Evolutionary conservation across 805 yeast genomes (phyloP).

Genomic region (Candida schatavii): DNA sequence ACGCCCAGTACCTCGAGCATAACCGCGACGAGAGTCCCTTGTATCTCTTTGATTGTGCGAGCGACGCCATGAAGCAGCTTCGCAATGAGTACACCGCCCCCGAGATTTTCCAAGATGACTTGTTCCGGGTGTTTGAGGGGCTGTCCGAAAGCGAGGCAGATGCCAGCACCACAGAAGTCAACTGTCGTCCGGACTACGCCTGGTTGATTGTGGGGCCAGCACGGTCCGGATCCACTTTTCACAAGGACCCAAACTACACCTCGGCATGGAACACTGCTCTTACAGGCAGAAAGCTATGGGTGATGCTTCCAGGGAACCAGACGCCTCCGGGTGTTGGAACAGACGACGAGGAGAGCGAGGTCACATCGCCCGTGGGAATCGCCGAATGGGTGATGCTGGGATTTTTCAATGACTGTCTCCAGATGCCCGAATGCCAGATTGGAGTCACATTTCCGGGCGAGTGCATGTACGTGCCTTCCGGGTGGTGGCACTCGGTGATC

Average conservation of each 20-base stretch:
- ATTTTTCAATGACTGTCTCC: slow-evolving; percentile 67
- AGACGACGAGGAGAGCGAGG: slow-evolving; percentile 76
- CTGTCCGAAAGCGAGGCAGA: no score
- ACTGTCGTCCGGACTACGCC: slow-evolving; percentile 83
- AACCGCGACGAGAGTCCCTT: slow-evolving; percentile 83
- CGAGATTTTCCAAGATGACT: slow-evolving; percentile 52
- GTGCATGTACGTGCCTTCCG: slow-evolving; percentile 86
- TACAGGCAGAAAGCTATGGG: slow-evolving; percentile 77
- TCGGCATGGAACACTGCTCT: slow-evolving; percentile 87
- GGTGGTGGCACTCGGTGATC: slow-evolving; percentile 97
- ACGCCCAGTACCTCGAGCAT: slow-evolving; percentile 53
- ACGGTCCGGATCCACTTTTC: slow-evolving; percentile 85
- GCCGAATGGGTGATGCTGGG: slow-evolving; percentile 91
- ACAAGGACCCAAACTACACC: slow-evolving; percentile 89
- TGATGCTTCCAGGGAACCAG: slow-evolving; percentile 77
- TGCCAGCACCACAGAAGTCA: slow-evolving; percentile 9
- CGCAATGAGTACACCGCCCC: slow-evolving; percentile 56
- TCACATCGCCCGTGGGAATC: slow-evolving; percentile 85
- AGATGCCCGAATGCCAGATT: slow-evolving; percentile 55
- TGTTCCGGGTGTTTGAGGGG: slow-evolving; percentile 56
- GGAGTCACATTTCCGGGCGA: slow-evolving; percentile 81
- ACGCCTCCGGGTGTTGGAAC: slow-evolving; percentile 86
- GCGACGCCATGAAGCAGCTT: slow-evolving; percentile 60
- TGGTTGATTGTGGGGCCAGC: slow-evolving; percentile 88
- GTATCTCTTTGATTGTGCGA: slow-evolving; percentile 79